Evolutionary conservation across 345 rosid genomes (phyloP), one percentile per base, ranked within the genome.

Genomic region (Syzygium aqueum): DNA sequence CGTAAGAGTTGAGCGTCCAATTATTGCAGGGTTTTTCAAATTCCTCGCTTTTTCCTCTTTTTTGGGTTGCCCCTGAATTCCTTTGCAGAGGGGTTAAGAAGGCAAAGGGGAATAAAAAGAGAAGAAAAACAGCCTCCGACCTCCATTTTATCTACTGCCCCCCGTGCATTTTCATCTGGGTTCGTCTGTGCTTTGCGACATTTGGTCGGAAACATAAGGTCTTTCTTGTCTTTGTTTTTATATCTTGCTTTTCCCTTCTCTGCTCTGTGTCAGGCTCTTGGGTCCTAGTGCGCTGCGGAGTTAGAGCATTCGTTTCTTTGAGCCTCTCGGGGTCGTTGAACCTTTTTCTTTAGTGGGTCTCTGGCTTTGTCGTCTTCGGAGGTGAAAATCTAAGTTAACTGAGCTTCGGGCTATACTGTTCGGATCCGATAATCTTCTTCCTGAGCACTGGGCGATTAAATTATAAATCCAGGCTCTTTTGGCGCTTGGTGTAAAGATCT

Each of bases 371-470:
- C 86, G 82, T 88, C 87, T 90, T 80, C 61, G 40, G 50, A 28
- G 65, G 84, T 88, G 89, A 56, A 87, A 80, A 85, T 90, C 90
- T 49, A 73, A 89, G 82, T 89, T 37, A 86, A 37, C 82, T 83
- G 86, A 43, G 11, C 87, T 89, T 46, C 61, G 67, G 25, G 86
- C 65, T 82, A 49, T 51, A 77, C 27, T 63, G 84, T 89, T 92
- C 89, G 93, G 93, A 93, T 94, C 96, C 86, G 89, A 53, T 86
- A 80, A 40, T 86, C 77, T 86, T 61, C 85, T 86, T 65, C 77
- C 30, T 40, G 83, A 53, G 86, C 82, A 37, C 19, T 73, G 82
- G 82, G 23, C 14, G 82, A 73, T 73, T 37, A 37, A 37, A 33
- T 37, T 73, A 19, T 33, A 73, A 73, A 73, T 73, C 82, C 82